These are phyloP conservation scores for Ustilago shanxiensis DNA, from an alignment of 1,284 basidiomycete species.

Conservation along the genomic window DNA sequence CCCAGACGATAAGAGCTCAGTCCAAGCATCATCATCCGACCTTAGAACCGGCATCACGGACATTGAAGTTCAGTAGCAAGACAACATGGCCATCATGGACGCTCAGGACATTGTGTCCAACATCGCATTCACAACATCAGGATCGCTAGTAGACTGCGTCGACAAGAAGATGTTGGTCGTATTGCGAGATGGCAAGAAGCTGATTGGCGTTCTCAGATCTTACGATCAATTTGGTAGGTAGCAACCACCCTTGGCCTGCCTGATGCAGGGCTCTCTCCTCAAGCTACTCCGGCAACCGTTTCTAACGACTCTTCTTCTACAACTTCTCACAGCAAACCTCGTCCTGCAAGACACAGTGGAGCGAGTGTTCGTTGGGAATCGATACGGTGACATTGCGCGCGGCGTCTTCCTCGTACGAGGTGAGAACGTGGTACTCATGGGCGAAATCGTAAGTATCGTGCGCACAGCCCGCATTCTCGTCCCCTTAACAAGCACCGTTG, in stretches of 20 bases:
- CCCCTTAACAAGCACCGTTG: neutral
- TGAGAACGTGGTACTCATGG: conserved; percentile 96
- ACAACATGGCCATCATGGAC: conserved; percentile 50
- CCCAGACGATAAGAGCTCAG: too few species aligned
- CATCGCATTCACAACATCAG: conserved; percentile 69
- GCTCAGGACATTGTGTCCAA: conserved; percentile 65
- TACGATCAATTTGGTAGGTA: conserved; percentile 98
- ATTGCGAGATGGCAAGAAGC: conserved; percentile 93
- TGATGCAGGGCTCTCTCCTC: neutral
- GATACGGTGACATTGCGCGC: conserved; percentile 83
- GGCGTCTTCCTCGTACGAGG: conserved; percentile 95
- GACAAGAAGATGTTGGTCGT: conserved; percentile 94
- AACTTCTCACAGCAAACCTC: conserved; percentile 81
- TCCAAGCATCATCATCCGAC: too few species aligned
- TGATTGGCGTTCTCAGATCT: conserved; percentile 93
- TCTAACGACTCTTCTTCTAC: neutral
- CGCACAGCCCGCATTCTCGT: neutral
- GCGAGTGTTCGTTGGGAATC: conserved; percentile 77
- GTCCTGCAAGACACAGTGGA: conserved; percentile 77
- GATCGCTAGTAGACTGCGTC: conserved; percentile 67
- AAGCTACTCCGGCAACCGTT: neutral
- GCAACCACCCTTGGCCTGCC: neutral
- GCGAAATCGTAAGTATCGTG: conserved; percentile 85
- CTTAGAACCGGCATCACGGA: neutral
- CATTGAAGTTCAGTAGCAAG: neutral